These are phyloP conservation scores for Eutrema japonicum DNA, from an alignment of 345 rosid genomes.

Conservation along the genomic window DNA sequence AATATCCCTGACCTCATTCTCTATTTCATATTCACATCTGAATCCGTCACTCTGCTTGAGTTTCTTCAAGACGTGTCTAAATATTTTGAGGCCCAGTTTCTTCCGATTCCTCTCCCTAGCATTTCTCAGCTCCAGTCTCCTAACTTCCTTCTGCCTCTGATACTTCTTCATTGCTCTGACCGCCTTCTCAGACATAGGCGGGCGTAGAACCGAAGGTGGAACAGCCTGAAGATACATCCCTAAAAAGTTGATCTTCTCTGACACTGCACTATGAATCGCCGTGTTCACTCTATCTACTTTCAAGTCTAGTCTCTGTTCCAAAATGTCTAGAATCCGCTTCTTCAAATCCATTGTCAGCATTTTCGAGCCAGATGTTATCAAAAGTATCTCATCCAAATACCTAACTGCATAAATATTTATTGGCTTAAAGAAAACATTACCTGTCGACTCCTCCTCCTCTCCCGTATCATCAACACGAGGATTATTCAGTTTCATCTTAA, in stretches of 20 bases:
- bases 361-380: slow-evolving; percentile 80
- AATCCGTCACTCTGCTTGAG: slow-evolving; percentile 60
- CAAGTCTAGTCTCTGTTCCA: slow-evolving; percentile 65
- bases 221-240: slow-evolving; percentile 94
- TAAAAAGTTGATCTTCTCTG: slow-evolving; percentile 77
- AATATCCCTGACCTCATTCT: slow-evolving; percentile 65
- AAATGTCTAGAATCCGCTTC: slow-evolving; percentile 53
- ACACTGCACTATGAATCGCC: slow-evolving; percentile 74
- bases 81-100: slow-evolving; percentile 74
- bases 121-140: slow-evolving; percentile 67
- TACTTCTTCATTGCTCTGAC: slow-evolving; percentile 87
- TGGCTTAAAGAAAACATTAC: slow-evolving; percentile 67
- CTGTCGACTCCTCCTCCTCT: slow-evolving; percentile 37
- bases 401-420: slow-evolving; percentile 71
- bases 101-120: slow-evolving; percentile 84
- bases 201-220: slow-evolving; percentile 79
- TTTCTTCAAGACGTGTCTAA: slow-evolving; percentile 76
- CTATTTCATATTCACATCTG: slow-evolving; percentile 60
- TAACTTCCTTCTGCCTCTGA: slow-evolving; percentile 85
- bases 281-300: slow-evolving; percentile 68
- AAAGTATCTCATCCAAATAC: slow-evolving; percentile 86
- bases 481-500: slow-evolving; percentile 56
- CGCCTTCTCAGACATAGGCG: slow-evolving; percentile 84
- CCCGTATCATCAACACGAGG: slow-evolving; percentile 48
- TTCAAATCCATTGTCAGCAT: slow-evolving; percentile 67